phyloP scores from a whole-genome alignment of 768 basidiomycete species.

The Xanthoconium purpureum region DNA sequence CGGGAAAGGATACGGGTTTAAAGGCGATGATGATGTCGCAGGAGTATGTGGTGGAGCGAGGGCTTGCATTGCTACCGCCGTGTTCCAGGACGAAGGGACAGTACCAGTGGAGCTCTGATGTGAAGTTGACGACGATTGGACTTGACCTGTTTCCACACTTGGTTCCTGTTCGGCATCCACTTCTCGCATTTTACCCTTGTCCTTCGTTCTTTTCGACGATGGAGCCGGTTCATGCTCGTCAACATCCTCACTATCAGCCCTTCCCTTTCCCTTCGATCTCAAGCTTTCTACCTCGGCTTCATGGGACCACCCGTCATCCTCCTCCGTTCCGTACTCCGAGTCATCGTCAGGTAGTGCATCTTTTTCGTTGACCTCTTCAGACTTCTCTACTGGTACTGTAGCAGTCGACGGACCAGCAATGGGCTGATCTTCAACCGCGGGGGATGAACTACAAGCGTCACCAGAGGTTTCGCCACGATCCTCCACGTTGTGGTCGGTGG shows the following conservation, averaged over 20 bases:
- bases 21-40: slow-evolving; percentile 17
- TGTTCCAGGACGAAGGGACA: slow-evolving; percentile 7
- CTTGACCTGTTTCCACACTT: slow-evolving; percentile 7
- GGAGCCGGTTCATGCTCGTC: slow-evolving; percentile 11
- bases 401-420: slow-evolving; percentile 1
- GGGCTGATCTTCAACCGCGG: neutral
- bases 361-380: neutral
- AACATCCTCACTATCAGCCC: slow-evolving; percentile 17
- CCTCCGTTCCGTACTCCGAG: slow-evolving; percentile 16
- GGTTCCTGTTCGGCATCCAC: slow-evolving; percentile 9
- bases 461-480: neutral
- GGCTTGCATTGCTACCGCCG: neutral
- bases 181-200: slow-evolving; percentile 25
- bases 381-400: neutral
- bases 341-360: neutral
- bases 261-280: slow-evolving; percentile 25
- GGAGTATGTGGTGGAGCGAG: neutral
- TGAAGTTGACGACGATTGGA: slow-evolving; percentile 7
- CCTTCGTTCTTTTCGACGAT: slow-evolving; percentile 8
- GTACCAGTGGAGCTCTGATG: slow-evolving; percentile 8
- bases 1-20: slow-evolving; percentile 64
- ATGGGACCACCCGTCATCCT: slow-evolving; percentile 22
- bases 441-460: neutral
- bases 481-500: neutral
- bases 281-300: slow-evolving; percentile 18